A percentile compares a stretch with the other conserved stretches of the same genome.
Conservation (phyloP, 768 basidiomycete genomes). For the Hygrophorus russula region DNA sequence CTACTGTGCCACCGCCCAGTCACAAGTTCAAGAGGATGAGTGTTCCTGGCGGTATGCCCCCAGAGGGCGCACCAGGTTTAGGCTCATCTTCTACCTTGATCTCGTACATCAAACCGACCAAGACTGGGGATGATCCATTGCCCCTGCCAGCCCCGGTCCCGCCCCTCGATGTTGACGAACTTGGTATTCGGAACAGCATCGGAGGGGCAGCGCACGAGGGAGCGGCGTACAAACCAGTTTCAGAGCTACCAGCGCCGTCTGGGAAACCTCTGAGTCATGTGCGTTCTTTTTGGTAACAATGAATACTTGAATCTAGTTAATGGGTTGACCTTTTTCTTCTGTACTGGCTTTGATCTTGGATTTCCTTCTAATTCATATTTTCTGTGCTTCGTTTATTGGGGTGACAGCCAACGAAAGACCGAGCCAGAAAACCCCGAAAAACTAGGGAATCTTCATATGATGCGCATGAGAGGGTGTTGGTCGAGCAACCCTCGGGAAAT, state of each 20-base stretch:
- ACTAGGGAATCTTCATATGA: constrained; percentile 14
- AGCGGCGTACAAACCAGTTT: constrained; percentile 7
- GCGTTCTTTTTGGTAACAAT: constrained; percentile 67
- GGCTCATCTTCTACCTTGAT: constrained; percentile 70
- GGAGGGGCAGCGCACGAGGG: neutral
- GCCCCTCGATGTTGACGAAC: constrained; percentile 32
- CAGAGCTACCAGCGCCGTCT: constrained; percentile 31
- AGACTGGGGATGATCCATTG: constrained; percentile 13
- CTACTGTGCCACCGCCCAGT: constrained; percentile 10
- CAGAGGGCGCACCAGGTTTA: constrained; percentile 28
- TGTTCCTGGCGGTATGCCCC: constrained; percentile 13
- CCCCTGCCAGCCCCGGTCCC: constrained; percentile 30
- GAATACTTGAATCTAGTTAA: constrained; percentile 35
- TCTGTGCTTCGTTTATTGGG: constrained; percentile 13
- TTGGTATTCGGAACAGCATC: constrained; percentile 17
- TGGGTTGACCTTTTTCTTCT: constrained; percentile 16
- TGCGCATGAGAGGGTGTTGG: neutral
- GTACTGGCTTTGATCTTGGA: constrained; percentile 14
- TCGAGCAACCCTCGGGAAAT: no score
- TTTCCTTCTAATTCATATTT: constrained; percentile 10
- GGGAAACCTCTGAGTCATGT: constrained; percentile 74
- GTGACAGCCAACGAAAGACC: constrained; percentile 61
- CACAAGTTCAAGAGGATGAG: constrained; percentile 11
- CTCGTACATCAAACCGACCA: constrained; percentile 43
- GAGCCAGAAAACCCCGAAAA: constrained; percentile 60